A percentile compares a stretch with the other conserved stretches of the same genome.
These are phyloP conservation scores for Lipomyces sp. DNA, from an alignment of 805 yeast species.

Conservation along the genomic window DNA sequence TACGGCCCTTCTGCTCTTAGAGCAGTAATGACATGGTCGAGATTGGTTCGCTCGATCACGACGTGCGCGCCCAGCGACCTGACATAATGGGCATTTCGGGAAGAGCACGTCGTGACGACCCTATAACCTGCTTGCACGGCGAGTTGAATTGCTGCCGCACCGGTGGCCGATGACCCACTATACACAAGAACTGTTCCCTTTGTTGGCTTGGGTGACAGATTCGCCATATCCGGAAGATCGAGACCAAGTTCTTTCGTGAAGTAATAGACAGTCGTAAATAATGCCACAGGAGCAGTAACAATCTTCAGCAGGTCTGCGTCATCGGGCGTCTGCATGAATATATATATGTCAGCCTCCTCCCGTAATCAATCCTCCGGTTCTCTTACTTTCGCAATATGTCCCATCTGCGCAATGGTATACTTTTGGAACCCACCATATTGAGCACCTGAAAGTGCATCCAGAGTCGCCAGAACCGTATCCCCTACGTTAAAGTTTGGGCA, in stretches of 20 bases:
- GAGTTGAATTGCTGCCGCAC: conserved; percentile 7
- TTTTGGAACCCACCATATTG: conserved; percentile 8
- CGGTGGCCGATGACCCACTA: conserved; percentile 5
- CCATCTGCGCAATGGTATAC: conserved; percentile 3
- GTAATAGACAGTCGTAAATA: not conserved
- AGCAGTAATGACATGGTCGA: not conserved
- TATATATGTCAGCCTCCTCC: not conserved
- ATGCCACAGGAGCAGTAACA: not conserved
- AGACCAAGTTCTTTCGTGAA: conserved; percentile 1
- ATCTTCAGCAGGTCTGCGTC: not conserved
- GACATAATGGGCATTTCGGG: not conserved
- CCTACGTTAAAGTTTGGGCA: not conserved
- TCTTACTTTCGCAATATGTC: not conserved
- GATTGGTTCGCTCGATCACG: not conserved
- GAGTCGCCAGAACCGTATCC: not conserved
- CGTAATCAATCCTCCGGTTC: not conserved
- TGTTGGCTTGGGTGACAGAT: not conserved
- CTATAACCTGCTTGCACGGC: conserved; percentile 5
- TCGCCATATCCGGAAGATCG: conserved; percentile 17
- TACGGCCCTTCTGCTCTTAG: not conserved
- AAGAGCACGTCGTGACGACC: conserved; percentile 7
- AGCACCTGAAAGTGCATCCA: not conserved
- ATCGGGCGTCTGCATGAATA: not conserved
- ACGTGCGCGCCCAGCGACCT: conserved; percentile 1
- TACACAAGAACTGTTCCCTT: not conserved